Evolutionary conservation across 2,329 filamentous ascomycete genomes (phyloP).

Genomic region (Aspergillus spinulosporus): DNA sequence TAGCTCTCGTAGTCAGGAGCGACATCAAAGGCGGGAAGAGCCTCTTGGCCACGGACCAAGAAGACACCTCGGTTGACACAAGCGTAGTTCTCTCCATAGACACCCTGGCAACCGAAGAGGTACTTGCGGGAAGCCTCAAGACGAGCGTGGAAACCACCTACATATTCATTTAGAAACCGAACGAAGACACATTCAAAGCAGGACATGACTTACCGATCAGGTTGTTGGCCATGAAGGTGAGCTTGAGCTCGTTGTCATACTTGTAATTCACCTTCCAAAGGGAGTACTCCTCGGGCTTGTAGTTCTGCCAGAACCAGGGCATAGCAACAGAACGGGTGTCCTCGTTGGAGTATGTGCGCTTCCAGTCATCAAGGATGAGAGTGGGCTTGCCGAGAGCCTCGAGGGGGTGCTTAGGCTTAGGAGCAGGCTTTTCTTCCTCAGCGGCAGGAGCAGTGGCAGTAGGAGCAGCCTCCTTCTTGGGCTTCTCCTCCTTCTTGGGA

Average conservation of each 20-base stretch:
- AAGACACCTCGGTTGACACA: constrained; percentile 92
- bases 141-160: constrained; percentile 90
- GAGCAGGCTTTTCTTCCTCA: constrained; percentile 47
- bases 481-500: constrained; percentile 69
- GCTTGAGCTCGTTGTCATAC: constrained; percentile 97
- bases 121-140: constrained; percentile 98
- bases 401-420: constrained; percentile 95
- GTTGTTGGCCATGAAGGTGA: constrained; percentile 99
- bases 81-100: constrained; percentile 86
- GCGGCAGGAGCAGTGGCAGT: constrained; percentile 55
- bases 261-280: constrained; percentile 95
- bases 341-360: constrained; percentile 97
- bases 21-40: constrained; percentile 84
- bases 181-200: background rate
- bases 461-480: constrained; percentile 72
- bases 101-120: constrained; percentile 86
- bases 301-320: constrained; percentile 98
- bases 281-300: constrained; percentile 92
- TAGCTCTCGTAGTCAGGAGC: constrained; percentile 98
- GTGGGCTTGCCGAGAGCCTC: constrained; percentile 78
- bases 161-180: constrained; percentile 1
- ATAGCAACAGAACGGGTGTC: constrained; percentile 78
- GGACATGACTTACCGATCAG: constrained; percentile 65
- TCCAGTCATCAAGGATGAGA: constrained; percentile 92
- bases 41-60: constrained; percentile 89